Evolutionary conservation across 23 red algal species (phyloP).

Genomic region (Gracilaria caudata): DNA sequence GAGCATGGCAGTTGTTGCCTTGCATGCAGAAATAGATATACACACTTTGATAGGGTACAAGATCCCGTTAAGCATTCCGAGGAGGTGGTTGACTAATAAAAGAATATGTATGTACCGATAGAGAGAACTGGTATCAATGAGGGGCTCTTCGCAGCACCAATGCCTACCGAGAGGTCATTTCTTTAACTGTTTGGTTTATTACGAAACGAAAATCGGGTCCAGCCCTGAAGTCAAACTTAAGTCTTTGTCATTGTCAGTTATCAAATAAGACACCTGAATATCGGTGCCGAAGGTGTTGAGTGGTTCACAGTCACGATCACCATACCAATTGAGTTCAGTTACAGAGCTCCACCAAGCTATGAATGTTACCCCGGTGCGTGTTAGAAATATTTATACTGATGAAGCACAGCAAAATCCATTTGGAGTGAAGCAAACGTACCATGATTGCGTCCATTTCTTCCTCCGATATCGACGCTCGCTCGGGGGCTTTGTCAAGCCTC

Average conservation of each 20-base stretch:
- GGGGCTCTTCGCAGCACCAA: neutral
- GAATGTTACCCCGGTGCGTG: neutral
- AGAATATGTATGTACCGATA: neutral
- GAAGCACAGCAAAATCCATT: neutral
- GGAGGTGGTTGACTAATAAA: neutral
- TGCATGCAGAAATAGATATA: no score
- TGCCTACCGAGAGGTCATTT: neutral
- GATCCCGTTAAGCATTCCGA: no score
- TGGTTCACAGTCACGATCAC: neutral
- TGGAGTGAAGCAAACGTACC: neutral
- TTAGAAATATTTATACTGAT: neutral
- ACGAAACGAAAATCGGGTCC: neutral
- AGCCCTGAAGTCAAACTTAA: no score
- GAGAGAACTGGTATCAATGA: neutral
- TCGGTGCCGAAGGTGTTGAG: neutral
- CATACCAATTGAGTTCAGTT: neutral
- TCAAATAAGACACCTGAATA: neutral
- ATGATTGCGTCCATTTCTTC: conserved; percentile 70
- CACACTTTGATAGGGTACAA: no score
- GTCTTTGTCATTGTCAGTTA: neutral
- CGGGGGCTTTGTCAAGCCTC: conserved; percentile 33
- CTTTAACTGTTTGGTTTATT: neutral
- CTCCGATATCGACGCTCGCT: conserved; percentile 22
- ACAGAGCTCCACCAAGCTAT: conserved; percentile 32
- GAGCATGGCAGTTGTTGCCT: no score